phyloP scores from a whole-genome alignment of 176 grass and related monocot genomes.

The Aegilops sharonensis region DNA sequence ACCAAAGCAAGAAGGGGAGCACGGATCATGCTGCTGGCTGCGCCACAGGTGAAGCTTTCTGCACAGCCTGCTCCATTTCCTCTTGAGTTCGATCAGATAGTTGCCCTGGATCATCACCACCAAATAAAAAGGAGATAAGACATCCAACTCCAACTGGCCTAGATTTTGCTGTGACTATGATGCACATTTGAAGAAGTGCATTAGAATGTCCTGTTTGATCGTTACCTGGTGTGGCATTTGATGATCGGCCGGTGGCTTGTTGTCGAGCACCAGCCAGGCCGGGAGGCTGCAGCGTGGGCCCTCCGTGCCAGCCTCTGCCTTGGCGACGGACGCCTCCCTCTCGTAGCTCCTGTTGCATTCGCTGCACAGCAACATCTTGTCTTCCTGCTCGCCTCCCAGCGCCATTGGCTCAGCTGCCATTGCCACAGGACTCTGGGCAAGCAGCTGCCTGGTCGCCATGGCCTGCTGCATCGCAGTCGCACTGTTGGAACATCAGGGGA shows the following conservation, averaged over 20 bases:
- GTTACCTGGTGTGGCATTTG: conserved; percentile 46
- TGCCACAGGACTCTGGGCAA: conserved; percentile 33
- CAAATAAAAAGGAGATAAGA: neutral
- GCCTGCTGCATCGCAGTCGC: conserved; percentile 14
- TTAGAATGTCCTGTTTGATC: neutral
- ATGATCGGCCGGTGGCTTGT: conserved; percentile 17
- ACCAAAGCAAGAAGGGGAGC: conserved; percentile 30
- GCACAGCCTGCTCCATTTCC: conserved; percentile 89
- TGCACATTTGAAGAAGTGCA: neutral
- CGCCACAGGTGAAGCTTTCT: conserved; percentile 57
- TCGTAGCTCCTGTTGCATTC: conserved; percentile 79
- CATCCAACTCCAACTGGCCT: neutral
- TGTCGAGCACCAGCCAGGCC: conserved; percentile 49
- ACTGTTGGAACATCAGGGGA: conserved; percentile 27
- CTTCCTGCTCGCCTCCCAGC: conserved; percentile 48
- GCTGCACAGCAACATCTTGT: conserved; percentile 58
- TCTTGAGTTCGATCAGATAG: conserved; percentile 67
- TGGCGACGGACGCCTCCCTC: conserved; percentile 63
- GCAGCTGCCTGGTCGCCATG: conserved; percentile 30
- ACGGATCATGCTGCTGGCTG: conserved; percentile 25
- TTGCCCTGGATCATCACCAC: conserved; percentile 31
- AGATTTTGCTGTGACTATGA: neutral
- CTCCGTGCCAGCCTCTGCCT: conserved; percentile 26
- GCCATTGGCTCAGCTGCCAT: conserved; percentile 28
- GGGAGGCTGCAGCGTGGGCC: conserved; percentile 36